Percentiles rank a stretch among this genome's conserved stretches.
phyloP scores from a whole-genome alignment of 805 yeast species.

The Cyberlindnera maclurae region DNA sequence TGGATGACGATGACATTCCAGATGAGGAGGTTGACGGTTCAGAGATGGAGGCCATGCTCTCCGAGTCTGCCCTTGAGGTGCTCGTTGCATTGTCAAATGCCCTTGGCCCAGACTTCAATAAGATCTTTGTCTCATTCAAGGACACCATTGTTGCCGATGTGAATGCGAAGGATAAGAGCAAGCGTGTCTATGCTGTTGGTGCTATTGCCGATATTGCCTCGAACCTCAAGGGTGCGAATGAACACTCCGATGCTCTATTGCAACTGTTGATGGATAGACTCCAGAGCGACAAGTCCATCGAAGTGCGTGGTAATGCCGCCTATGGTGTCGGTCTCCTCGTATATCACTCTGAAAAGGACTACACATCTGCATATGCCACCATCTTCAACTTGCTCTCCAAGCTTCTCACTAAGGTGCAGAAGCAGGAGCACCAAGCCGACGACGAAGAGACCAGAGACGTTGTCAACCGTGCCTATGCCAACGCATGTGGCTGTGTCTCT shows the following conservation, averaged over 20 bases:
- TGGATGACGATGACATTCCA: slow-evolving; percentile 54
- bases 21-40: slow-evolving; percentile 52
- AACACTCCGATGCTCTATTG: slow-evolving; percentile 62
- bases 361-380: slow-evolving; percentile 56
- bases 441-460: slow-evolving; percentile 77
- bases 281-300: slow-evolving; percentile 69
- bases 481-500: slow-evolving; percentile 96
- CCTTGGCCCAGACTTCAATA: slow-evolving; percentile 72
- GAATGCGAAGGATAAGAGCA: slow-evolving; percentile 56
- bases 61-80: slow-evolving; percentile 82
- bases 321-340: slow-evolving; percentile 85
- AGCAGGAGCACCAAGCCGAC: slow-evolving; percentile 48
- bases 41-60: slow-evolving; percentile 59
- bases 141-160: slow-evolving; percentile 51
- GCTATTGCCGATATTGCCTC: slow-evolving; percentile 83
- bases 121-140: slow-evolving; percentile 66
- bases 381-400: slow-evolving; percentile 64
- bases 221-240: slow-evolving; percentile 61
- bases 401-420: slow-evolving; percentile 72
- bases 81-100: slow-evolving; percentile 68
- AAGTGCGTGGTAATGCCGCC: slow-evolving; percentile 92
- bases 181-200: slow-evolving; percentile 81
- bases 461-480: slow-evolving; percentile 79
- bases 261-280: slow-evolving; percentile 63
- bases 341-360: slow-evolving; percentile 34